These are phyloP conservation scores for Euphrasia arctica DNA, from an alignment of 305 asterid species.

Conservation along the genomic window DNA sequence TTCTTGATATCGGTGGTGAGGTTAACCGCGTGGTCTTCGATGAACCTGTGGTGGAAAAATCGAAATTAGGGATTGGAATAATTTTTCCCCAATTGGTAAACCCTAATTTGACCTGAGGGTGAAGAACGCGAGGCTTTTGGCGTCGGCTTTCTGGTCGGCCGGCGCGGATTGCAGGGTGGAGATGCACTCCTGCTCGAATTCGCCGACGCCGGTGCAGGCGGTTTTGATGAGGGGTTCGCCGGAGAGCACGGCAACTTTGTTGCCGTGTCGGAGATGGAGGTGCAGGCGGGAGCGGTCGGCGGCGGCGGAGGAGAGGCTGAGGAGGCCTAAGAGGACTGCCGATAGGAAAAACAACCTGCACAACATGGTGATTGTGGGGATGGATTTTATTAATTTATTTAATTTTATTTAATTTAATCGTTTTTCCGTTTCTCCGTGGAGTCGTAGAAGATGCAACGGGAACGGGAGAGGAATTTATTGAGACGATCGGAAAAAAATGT, in stretches of 20 bases:
- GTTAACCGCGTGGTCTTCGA: constrained; percentile 35
- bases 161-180: constrained; percentile 37
- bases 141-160: constrained; percentile 30
- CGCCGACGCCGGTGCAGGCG: constrained; percentile 40
- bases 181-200: constrained; percentile 33
- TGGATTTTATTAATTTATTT: background rate
- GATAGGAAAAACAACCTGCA: constrained; percentile 31
- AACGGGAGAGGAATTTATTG: background rate
- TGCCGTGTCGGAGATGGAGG: constrained; percentile 9
- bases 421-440: background rate
- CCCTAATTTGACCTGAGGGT: constrained; percentile 33
- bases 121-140: constrained; percentile 45
- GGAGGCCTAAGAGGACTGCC: constrained; percentile 33
- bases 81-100: background rate
- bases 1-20: constrained; percentile 26
- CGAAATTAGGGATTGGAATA: too few relatives aligned
- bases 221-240: constrained; percentile 32
- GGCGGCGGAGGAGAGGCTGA: constrained; percentile 23
- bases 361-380: constrained; percentile 15
- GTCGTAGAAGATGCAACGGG: background rate
- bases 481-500: background rate
- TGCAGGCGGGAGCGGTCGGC: constrained; percentile 8
- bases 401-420: background rate
- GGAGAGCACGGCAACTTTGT: constrained; percentile 13
- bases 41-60: constrained; percentile 25